A percentile compares a stretch with the other conserved stretches of the same genome.
Conservation (phyloP, 768 basidiomycete species). For the Xerocomellus amylosporus region DNA sequence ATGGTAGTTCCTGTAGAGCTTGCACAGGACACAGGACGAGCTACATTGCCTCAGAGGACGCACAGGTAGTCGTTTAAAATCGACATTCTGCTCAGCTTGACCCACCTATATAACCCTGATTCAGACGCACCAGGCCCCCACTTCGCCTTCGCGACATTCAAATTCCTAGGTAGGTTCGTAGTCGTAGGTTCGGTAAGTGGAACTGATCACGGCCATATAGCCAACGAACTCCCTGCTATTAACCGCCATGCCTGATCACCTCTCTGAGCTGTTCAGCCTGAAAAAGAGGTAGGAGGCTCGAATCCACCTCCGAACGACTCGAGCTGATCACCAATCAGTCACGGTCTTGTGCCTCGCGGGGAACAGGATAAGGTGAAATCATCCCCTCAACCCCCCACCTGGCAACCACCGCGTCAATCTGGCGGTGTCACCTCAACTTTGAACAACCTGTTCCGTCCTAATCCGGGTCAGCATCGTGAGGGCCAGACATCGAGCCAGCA, state of each 20-base stretch:
- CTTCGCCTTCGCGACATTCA: background rate
- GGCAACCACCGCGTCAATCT: background rate
- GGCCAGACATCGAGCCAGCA: background rate
- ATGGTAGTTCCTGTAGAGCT: background rate
- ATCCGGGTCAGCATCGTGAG: background rate
- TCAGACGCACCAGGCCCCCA: background rate
- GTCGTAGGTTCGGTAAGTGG: background rate
- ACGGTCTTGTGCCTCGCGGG: constrained; percentile 1
- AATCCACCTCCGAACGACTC: background rate
- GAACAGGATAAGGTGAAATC: background rate
- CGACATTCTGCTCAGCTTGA: too few species aligned
- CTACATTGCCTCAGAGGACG: background rate
- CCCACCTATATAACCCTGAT: background rate
- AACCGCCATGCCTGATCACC: background rate
- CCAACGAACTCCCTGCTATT: background rate
- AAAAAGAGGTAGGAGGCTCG: background rate
- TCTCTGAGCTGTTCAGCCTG: background rate
- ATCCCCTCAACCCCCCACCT: background rate
- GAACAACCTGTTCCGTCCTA: background rate
- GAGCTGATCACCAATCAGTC: background rate
- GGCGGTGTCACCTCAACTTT: background rate
- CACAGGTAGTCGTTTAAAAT: background rate
- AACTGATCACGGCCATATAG: background rate
- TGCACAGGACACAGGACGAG: background rate
- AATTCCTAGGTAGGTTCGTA: background rate